Evolutionary conservation across 129 eudicot species (phyloP).

Genomic region (Arctium lappa): DNA sequence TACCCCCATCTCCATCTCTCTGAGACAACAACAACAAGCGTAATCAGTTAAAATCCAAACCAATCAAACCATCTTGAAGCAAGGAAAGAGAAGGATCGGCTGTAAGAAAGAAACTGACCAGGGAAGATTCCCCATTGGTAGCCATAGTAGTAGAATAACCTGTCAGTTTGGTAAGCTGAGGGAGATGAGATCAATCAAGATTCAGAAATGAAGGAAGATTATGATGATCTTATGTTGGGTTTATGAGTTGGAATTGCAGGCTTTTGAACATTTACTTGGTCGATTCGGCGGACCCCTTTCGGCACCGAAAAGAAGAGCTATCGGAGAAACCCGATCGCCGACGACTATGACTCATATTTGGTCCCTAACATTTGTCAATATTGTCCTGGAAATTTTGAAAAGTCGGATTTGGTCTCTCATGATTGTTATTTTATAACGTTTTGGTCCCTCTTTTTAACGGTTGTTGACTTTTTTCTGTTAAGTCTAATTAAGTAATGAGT

Average conservation of each 20-base stretch:
- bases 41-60: background rate
- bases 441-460: too few relatives aligned
- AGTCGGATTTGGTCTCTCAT: too few relatives aligned
- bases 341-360: background rate
- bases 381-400: too few relatives aligned
- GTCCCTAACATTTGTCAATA: too few relatives aligned
- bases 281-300: background rate
- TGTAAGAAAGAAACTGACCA: conserved; percentile 28
- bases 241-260: background rate
- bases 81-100: background rate
- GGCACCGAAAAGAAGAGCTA: background rate
- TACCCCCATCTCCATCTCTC: conserved; percentile 49
- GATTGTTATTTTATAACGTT: too few relatives aligned
- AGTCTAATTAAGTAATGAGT: too few relatives aligned
- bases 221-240: conserved; percentile 8
- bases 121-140: conserved; percentile 57
- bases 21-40: background rate
- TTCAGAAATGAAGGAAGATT: conserved; percentile 12
- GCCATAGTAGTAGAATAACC: conserved; percentile 34
- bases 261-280: background rate
- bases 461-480: too few relatives aligned
- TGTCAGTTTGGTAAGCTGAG: background rate
- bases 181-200: background rate
- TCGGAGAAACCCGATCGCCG: background rate
- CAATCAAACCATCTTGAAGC: background rate